phyloP scores from a whole-genome alignment of 495 filamentous ascomycete genomes.

The Xylona heveae region DNA sequence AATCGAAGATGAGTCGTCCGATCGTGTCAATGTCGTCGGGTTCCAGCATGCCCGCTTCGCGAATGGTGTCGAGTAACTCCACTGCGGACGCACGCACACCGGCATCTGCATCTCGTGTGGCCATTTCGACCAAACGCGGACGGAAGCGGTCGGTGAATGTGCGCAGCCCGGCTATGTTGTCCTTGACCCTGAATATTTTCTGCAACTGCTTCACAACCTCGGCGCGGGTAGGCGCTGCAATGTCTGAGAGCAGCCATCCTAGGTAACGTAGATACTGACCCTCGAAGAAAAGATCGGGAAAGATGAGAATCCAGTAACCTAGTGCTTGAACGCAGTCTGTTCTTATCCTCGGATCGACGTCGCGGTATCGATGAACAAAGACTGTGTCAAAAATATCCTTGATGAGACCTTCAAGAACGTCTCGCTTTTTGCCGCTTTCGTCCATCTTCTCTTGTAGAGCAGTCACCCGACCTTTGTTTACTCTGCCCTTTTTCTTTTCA shows the following conservation, averaged over 20 bases:
- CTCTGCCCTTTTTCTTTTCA: conserved; percentile 53
- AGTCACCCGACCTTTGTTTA: conserved; percentile 52
- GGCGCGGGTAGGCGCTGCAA: conserved; percentile 38
- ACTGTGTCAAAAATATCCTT: conserved; percentile 72
- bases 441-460: conserved; percentile 45
- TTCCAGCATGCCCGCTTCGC: conserved; percentile 70
- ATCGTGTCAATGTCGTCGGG: conserved; percentile 75
- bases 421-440: conserved; percentile 39
- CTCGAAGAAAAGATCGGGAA: conserved; percentile 74
- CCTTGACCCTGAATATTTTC: conserved; percentile 48
- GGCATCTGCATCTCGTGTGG: conserved; percentile 55
- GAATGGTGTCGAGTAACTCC: conserved; percentile 57
- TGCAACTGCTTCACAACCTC: conserved; percentile 67
- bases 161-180: conserved; percentile 55
- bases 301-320: conserved; percentile 64
- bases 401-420: conserved; percentile 41
- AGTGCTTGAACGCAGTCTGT: conserved; percentile 67
- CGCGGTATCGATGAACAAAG: conserved; percentile 86
- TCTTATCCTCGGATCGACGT: conserved; percentile 73
- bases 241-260: conserved; percentile 83
- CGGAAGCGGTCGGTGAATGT: conserved; percentile 84
- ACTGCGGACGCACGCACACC: conserved; percentile 58
- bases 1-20: conserved; percentile 69
- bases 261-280: conserved; percentile 75
- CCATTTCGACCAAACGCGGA: conserved; percentile 81